Base-by-base conservation (phyloP, 129 eudicot species). In the Dittrichia graveolens region DNA sequence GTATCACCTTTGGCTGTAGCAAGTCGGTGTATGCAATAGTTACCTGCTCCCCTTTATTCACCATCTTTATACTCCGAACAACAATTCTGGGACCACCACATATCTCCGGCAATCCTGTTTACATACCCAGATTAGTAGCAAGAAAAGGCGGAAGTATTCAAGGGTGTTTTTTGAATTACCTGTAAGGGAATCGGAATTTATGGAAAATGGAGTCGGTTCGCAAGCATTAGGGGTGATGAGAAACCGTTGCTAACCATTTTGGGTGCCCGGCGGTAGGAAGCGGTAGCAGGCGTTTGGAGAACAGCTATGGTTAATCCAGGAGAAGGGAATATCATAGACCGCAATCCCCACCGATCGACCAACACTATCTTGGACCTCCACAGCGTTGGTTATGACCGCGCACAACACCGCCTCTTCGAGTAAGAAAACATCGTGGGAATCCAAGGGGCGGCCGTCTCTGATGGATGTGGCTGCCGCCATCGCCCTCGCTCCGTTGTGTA, bases 261-360 rank as follows among this genome's bases (percentile, higher is more conserved):
- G 56, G 24, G 40, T 18, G 15, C 15, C 38, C 10, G 72, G 67
- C 6, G 67, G 47, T 40, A 56, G 56, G 80, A 90, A 87, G 13
- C 76, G 72, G 60, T 86, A 90, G 61, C 83, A 87, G 8, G 91
- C 76, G 75, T 90, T 85, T 4, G 95, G 96, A 48, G 95, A 90
- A 24, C 96, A 90, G 35, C 95, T 87, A 19, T 90, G 96, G 71
- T 90, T 90, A 49, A 90, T 83, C 95, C 95, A 90, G 7, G 96
- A 87, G 75, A 90, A 90, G 0, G 64, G 7, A 4, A 44, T 6
- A 64, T 71, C 83, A 49, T 90, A 90, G 4, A 87, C 78, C 0
- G 89, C 96, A 74, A 90, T 64, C 40, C 96, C 96, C 1, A 90
- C 52, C 4, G 54, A 37, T 24, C 69, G 40, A n/a, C 85, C 96